These are phyloP conservation scores for Castanea sativa DNA, from an alignment of 306 rosid genomes.

Conservation along the genomic window DNA sequence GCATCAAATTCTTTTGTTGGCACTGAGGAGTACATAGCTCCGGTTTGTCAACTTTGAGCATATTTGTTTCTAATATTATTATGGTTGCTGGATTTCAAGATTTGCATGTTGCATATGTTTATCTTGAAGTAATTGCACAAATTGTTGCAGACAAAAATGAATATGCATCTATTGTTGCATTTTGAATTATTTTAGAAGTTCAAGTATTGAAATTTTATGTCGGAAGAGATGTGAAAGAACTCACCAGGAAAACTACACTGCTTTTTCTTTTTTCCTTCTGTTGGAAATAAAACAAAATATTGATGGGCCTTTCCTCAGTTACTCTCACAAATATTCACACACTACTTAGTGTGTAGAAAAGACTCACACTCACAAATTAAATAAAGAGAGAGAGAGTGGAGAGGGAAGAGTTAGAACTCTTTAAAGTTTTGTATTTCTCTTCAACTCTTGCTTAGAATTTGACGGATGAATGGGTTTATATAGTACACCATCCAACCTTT, in stretches of 20 bases:
- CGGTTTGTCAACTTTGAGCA: slow-evolving; percentile 53
- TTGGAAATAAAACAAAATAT: too few relatives aligned
- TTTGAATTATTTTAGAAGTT: background rate
- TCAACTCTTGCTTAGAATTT: too few relatives aligned
- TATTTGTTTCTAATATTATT: slow-evolving; percentile 2
- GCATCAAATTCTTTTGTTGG: slow-evolving; percentile 99
- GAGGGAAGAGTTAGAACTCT: too few relatives aligned
- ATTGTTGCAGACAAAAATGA: background rate
- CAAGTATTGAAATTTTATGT: background rate
- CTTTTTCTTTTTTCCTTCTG: background rate
- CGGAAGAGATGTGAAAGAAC: background rate
- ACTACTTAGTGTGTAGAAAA: too few relatives aligned
- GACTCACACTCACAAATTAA: too few relatives aligned
- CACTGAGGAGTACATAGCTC: slow-evolving; percentile 98
- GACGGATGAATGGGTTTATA: too few relatives aligned
- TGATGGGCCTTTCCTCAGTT: too few relatives aligned
- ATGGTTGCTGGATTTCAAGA: background rate
- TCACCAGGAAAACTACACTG: background rate
- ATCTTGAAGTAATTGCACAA: background rate
- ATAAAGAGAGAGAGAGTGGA: too few relatives aligned
- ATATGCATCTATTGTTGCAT: background rate
- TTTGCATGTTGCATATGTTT: slow-evolving; percentile 7
- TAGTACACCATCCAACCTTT: too few relatives aligned
- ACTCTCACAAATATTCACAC: too few relatives aligned
- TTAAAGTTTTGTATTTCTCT: too few relatives aligned